A percentile compares a stretch with the other conserved stretches of the same genome.
phyloP scores from a whole-genome alignment of 2,329 filamentous ascomycete genomes.

The Xylariaceae sp. region DNA sequence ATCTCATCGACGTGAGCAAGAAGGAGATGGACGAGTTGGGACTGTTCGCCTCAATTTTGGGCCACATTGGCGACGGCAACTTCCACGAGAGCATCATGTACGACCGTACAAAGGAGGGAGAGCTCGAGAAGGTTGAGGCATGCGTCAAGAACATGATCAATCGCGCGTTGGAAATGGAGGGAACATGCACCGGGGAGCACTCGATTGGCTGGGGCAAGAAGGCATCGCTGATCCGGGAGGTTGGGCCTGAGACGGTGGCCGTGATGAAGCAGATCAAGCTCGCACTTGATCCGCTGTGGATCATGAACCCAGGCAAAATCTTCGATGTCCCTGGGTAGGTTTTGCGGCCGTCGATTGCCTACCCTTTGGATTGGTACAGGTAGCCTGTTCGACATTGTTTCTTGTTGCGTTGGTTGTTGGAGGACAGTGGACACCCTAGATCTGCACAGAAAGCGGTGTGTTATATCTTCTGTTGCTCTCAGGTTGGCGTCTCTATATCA shows the following conservation, averaged over 20 bases:
- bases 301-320: conserved; percentile 91
- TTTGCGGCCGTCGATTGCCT: background rate
- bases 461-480: too few relatives aligned
- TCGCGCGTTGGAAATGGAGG: conserved; percentile 89
- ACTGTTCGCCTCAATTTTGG: conserved; percentile 80
- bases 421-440: too few relatives aligned
- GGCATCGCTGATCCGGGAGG: conserved; percentile 69
- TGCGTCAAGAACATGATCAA: conserved; percentile 89
- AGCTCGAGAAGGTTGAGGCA: conserved; percentile 70
- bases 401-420: too few relatives aligned
- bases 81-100: conserved; percentile 95
- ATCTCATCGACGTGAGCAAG: conserved; percentile 78
- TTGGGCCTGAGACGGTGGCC: conserved; percentile 73
- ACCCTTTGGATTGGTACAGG: background rate
- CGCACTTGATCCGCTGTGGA: conserved; percentile 80
- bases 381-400: too few relatives aligned
- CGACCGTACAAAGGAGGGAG: conserved; percentile 62
- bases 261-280: conserved; percentile 82
- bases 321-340: conserved; percentile 57
- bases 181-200: conserved; percentile 87
- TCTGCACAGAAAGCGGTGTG: too few relatives aligned
- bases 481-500: too few relatives aligned
- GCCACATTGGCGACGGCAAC: conserved; percentile 90
- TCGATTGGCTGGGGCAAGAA: conserved; percentile 85
- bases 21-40: conserved; percentile 83